phyloP scores from a whole-genome alignment of 768 basidiomycete species.

The Calocybe indica region DNA sequence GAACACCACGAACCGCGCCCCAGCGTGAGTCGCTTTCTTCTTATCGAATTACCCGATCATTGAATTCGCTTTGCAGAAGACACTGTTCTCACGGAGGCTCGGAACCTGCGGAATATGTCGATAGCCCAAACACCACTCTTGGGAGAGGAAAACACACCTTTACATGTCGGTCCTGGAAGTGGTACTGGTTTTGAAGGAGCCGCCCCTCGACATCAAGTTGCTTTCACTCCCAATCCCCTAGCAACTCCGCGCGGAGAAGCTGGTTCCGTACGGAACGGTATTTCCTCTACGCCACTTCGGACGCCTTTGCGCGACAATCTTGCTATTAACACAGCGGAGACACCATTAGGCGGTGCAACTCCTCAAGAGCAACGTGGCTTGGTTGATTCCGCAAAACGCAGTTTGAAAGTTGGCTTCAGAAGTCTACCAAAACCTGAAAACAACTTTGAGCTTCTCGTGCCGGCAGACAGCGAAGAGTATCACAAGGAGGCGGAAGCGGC shows the following conservation, averaged over 20 bases:
- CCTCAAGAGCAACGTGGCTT: slow-evolving; percentile 73
- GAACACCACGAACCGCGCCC: slow-evolving; percentile 91
- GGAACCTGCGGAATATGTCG: slow-evolving; percentile 93
- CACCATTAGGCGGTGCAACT: slow-evolving; percentile 52
- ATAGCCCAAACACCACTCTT: slow-evolving; percentile 89
- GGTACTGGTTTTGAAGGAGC: slow-evolving; percentile 94
- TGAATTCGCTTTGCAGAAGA: slow-evolving; percentile 60
- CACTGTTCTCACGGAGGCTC: slow-evolving; percentile 89
- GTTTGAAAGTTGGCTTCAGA: slow-evolving; percentile 76
- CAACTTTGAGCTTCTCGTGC: slow-evolving; percentile 92
- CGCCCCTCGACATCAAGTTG: slow-evolving; percentile 85
- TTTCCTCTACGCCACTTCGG: slow-evolving; percentile 68
- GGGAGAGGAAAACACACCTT: slow-evolving; percentile 95
- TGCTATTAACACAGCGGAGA: slow-evolving; percentile 77
- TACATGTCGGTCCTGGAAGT: slow-evolving; percentile 66
- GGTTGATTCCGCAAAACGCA: slow-evolving; percentile 59
- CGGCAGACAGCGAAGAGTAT: slow-evolving; percentile 47
- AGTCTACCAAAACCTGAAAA: slow-evolving; percentile 90
- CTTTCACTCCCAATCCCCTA: slow-evolving; percentile 95
- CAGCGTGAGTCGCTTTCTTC: slow-evolving; percentile 60
- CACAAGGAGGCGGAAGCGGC: slow-evolving; percentile 46
- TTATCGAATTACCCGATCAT: slow-evolving; percentile 1
- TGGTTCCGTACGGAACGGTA: slow-evolving; percentile 21
- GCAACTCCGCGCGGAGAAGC: slow-evolving; percentile 68
- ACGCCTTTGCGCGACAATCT: slow-evolving; percentile 94